Evolutionary conservation across 345 rosid species (phyloP).

Genomic region (Trapa incisa): DNA sequence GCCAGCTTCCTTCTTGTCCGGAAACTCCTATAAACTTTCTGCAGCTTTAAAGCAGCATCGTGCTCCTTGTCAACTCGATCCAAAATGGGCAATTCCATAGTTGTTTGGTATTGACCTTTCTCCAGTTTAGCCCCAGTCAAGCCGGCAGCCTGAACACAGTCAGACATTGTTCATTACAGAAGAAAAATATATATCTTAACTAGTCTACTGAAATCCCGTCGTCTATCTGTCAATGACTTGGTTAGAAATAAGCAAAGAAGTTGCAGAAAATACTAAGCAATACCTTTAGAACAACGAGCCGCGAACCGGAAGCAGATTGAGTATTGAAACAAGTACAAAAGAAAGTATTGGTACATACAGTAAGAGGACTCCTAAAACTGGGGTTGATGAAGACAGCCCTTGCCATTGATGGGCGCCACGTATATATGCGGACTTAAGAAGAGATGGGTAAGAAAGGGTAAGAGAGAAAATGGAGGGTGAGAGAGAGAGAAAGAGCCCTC

Average conservation of each 20-base stretch:
- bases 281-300: background rate
- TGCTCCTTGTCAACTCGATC: no score
- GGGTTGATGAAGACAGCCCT: background rate
- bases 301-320: no score
- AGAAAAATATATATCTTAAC: background rate
- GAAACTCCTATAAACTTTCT: slow-evolving; percentile 91
- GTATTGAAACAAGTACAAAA: background rate
- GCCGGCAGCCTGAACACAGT: slow-evolving; percentile 1
- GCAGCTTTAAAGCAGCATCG: slow-evolving; percentile 72
- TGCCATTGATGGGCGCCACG: background rate
- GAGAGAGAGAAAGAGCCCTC: no score
- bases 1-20: slow-evolving; percentile 92
- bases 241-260: background rate
- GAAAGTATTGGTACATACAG: background rate
- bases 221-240: background rate
- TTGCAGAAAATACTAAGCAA: background rate
- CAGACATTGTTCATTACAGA: background rate
- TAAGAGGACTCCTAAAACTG: background rate
- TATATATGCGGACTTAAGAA: background rate
- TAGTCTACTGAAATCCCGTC: background rate
- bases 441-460: background rate
- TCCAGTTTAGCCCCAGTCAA: slow-evolving; percentile 4
- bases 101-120: slow-evolving; percentile 9
- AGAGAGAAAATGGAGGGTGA: background rate
- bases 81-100: slow-evolving; percentile 5